Conservation (phyloP, 495 filamentous ascomycete species). For the Neurospora intermedia region DNA sequence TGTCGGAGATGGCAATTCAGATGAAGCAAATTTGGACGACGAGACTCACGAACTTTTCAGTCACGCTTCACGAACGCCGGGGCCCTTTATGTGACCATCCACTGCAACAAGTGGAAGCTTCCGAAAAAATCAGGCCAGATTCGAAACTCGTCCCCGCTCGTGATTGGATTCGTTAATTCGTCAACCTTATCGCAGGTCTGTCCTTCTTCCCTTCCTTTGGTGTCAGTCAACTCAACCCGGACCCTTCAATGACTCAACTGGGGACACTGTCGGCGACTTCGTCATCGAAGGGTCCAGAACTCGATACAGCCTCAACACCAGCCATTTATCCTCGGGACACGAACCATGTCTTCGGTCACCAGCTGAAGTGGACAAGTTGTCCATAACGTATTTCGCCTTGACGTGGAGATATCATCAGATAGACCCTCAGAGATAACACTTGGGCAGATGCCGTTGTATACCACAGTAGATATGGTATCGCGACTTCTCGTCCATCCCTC, state of each 20-base stretch:
- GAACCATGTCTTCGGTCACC: neutral
- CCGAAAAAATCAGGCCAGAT: neutral
- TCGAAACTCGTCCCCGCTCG: neutral
- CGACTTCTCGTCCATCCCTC: neutral
- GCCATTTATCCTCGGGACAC: neutral
- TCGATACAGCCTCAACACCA: neutral
- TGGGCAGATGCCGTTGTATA: neutral
- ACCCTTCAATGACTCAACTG: neutral
- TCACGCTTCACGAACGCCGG: neutral
- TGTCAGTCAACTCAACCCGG: neutral
- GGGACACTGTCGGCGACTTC: neutral
- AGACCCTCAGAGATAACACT: neutral
- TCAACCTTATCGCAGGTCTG: neutral
- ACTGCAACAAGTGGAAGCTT: neutral
- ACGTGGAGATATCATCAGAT: neutral
- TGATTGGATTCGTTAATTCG: neutral
- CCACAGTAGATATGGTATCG: neutral
- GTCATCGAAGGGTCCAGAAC: neutral
- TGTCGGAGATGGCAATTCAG: neutral
- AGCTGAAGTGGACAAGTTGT: neutral
- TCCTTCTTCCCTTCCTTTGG: neutral
- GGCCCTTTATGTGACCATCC: neutral
- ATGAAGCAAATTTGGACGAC: neutral
- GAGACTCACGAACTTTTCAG: neutral
- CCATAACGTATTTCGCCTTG: neutral